These are phyloP conservation scores for Thermomyces lanuginosus DNA, from an alignment of 2,329 filamentous ascomycete genomes.

Conservation along the genomic window DNA sequence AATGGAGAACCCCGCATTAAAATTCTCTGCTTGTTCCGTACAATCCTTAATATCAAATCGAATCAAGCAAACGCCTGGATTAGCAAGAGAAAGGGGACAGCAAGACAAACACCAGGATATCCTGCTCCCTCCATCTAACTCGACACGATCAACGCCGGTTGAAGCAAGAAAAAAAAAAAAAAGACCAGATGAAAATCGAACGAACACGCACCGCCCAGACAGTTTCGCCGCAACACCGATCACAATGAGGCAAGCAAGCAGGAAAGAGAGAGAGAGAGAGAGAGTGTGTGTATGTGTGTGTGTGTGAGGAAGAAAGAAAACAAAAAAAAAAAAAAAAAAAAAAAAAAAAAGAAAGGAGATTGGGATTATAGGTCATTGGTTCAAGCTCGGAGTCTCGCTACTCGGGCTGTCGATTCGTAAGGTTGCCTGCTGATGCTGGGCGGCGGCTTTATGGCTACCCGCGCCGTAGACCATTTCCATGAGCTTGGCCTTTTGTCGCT, in stretches of 20 bases:
- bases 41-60: not conserved
- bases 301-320: slow-evolving; percentile 1
- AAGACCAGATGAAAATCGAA: not conserved
- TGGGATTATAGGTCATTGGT: not conserved
- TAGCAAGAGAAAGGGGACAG: not conserved
- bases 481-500: slow-evolving; percentile 66
- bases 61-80: too few relatives aligned
- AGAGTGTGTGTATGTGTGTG: too few relatives aligned
- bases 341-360: not conserved
- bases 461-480: slow-evolving; percentile 62
- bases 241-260: not conserved
- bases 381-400: too few relatives aligned
- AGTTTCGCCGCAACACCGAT: not conserved
- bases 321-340: not conserved
- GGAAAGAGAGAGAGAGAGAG: too few relatives aligned
- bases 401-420: slow-evolving; percentile 5
- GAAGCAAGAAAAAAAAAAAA: not conserved
- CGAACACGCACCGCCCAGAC: slow-evolving; percentile 1
- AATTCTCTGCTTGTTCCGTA: not conserved
- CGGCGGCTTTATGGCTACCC: slow-evolving; percentile 13
- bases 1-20: too few relatives aligned
- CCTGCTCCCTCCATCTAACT: not conserved
- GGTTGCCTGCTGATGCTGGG: slow-evolving; percentile 7
- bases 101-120: not conserved
- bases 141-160: too few relatives aligned